A percentile compares a stretch with the other conserved stretches of the same genome.
phyloP scores from a whole-genome alignment of 306 rosid species.

The Lotus japonicus region DNA sequence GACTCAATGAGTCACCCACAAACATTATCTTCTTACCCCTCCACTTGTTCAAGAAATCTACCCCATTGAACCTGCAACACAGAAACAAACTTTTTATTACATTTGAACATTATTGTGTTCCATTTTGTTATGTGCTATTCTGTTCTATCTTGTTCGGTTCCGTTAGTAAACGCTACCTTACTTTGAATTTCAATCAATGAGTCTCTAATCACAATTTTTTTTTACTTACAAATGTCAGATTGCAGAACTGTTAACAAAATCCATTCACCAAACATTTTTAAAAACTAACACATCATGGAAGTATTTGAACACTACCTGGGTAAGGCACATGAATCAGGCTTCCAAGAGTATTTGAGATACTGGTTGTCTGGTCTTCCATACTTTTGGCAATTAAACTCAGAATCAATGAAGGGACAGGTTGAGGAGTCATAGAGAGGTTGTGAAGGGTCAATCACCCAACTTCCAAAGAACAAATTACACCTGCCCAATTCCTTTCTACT shows the following conservation, averaged over 20 bases:
- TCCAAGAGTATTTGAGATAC: conserved; percentile 87
- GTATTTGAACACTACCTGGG: conserved; percentile 49
- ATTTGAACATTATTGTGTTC: no score
- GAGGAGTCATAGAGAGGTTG: conserved; percentile 65
- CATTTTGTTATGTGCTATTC: no score
- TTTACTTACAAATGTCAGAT: no score
- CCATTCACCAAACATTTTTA: no score
- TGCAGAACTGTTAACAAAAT: no score
- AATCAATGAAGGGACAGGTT: conserved; percentile 64
- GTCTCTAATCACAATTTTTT: no score
- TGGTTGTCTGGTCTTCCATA: conserved; percentile 67
- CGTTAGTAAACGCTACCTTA: no score
- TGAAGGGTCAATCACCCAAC: conserved; percentile 73
- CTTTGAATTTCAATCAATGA: no score
- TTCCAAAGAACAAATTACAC: conserved; percentile 70
- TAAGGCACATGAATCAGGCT: conserved; percentile 62
- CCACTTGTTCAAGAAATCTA: conserved; percentile 54
- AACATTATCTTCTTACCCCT: conserved; percentile 82
- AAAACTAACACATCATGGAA: no score
- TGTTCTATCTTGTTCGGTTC: no score
- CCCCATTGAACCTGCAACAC: conserved; percentile 61
- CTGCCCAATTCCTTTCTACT: conserved; percentile 36
- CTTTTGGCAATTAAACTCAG: conserved; percentile 69
- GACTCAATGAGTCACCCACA: conserved; percentile 93
- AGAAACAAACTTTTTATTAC: not conserved